A percentile compares a stretch with the other conserved stretches of the same genome.
These are phyloP conservation scores for Floccularia luteovirens DNA, from an alignment of 768 basidiomycete species.

Conservation along the genomic window DNA sequence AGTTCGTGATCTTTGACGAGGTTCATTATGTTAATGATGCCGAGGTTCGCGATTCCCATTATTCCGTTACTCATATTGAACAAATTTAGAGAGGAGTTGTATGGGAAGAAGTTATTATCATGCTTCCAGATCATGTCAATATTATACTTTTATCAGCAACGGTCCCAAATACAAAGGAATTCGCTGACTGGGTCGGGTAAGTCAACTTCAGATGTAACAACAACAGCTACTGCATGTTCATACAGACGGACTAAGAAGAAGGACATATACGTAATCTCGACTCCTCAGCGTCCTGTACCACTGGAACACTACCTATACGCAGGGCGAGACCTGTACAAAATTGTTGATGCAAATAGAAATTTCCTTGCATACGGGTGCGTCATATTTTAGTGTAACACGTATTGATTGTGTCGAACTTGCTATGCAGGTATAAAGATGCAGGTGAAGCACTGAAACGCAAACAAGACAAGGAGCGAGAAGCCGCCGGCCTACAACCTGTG, in stretches of 20 bases:
- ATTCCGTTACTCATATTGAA: neutral
- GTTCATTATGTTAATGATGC: slow-evolving; percentile 99
- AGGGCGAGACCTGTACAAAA: slow-evolving; percentile 87
- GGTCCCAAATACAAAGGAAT: slow-evolving; percentile 96
- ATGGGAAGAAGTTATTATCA: slow-evolving; percentile 99
- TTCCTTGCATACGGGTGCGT: slow-evolving; percentile 73
- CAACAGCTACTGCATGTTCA: slow-evolving; percentile 5
- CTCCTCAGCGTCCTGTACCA: slow-evolving; percentile 92
- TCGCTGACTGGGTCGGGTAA: slow-evolving; percentile 99
- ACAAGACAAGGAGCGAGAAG: slow-evolving; percentile 97
- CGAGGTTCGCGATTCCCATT: slow-evolving; percentile 50
- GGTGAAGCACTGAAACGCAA: slow-evolving; percentile 84
- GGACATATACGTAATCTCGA: slow-evolving; percentile 98
- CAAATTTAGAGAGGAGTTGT: slow-evolving; percentile 83
- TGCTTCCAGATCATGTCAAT: slow-evolving; percentile 97
- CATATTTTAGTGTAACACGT: slow-evolving; percentile 4
- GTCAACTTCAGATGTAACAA: slow-evolving; percentile 13
- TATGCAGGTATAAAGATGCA: slow-evolving; percentile 77
- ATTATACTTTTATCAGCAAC: slow-evolving; percentile 97
- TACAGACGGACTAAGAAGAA: slow-evolving; percentile 95
- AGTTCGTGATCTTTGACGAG: slow-evolving; percentile 99
- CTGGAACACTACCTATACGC: slow-evolving; percentile 96
- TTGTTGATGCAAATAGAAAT: slow-evolving; percentile 75
- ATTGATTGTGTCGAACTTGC: neutral
- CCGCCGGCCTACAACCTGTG: slow-evolving; percentile 83